Conservation (phyloP, 2,329 filamentous ascomycete genomes). For the Lachnellula arida region DNA sequence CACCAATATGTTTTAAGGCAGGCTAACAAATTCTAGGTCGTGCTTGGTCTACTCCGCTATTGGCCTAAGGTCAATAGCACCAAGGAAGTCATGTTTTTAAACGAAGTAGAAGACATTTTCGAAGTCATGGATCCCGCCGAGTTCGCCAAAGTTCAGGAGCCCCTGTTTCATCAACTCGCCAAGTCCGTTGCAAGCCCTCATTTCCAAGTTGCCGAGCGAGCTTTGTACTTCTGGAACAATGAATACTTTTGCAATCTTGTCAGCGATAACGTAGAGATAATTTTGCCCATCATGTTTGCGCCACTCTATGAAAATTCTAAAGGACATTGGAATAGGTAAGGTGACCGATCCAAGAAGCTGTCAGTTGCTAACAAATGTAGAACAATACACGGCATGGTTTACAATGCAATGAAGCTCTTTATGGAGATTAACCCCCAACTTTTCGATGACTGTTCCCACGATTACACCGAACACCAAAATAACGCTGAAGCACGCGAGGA, state of each 20-base stretch:
- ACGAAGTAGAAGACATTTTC: slow-evolving; percentile 98
- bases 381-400: slow-evolving; percentile 99
- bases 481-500: slow-evolving; percentile 81
- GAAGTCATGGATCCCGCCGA: slow-evolving; percentile 99
- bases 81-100: slow-evolving; percentile 99
- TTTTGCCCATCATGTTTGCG: slow-evolving; percentile 98
- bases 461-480: slow-evolving; percentile 96
- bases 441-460: slow-evolving; percentile 97
- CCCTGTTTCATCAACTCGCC: slow-evolving; percentile 92
- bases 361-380: slow-evolving; percentile 41
- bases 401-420: slow-evolving; percentile 99
- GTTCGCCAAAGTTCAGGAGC: slow-evolving; percentile 97
- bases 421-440: slow-evolving; percentile 99
- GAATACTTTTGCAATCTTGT: slow-evolving; percentile 99
- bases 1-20: neutral
- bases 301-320: slow-evolving; percentile 98
- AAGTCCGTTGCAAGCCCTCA: slow-evolving; percentile 98
- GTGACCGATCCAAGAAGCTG: neutral
- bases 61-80: slow-evolving; percentile 99
- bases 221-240: slow-evolving; percentile 99
- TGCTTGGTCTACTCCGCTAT: slow-evolving; percentile 88
- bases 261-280: slow-evolving; percentile 97
- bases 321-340: slow-evolving; percentile 96
- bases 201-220: slow-evolving; percentile 96
- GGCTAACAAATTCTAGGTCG: slow-evolving; percentile 55